Conservation (phyloP, 2,329 filamentous ascomycete species). For the Cytospora schulzeri region DNA sequence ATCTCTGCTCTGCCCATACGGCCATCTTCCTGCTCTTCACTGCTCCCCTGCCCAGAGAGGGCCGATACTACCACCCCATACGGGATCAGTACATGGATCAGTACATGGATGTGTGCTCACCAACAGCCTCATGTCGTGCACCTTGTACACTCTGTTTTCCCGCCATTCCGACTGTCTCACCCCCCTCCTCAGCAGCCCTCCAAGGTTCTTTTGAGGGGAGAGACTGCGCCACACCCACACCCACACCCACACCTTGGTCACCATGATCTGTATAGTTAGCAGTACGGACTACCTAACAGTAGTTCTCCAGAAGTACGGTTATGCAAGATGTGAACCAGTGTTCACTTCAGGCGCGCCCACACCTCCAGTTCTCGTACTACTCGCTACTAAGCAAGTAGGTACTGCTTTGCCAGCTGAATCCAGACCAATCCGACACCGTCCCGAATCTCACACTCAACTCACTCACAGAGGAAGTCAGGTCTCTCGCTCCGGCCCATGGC, state of each 20-base stretch:
- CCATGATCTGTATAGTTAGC: not conserved
- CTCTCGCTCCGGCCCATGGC: conserved; percentile 2
- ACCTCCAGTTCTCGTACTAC: not conserved
- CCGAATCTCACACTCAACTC: conserved; percentile 18
- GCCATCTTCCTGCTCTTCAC: not conserved
- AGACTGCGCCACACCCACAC: not conserved
- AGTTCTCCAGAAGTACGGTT: too few species aligned
- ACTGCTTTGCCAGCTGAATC: conserved; percentile 5
- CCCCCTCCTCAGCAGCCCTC: not conserved
- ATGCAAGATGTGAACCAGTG: conserved; percentile 6
- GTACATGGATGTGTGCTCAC: not conserved
- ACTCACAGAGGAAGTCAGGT: not conserved
- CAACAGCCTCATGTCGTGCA: not conserved
- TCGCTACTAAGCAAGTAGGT: too few species aligned
- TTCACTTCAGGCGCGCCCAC: not conserved
- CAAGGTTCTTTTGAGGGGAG: not conserved
- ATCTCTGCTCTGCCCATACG: not conserved
- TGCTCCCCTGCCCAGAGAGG: not conserved
- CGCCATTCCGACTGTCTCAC: conserved; percentile 2
- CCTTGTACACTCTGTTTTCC: not conserved
- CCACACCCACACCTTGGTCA: conserved; percentile 10
- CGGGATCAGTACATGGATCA: too few species aligned
- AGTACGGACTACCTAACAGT: too few species aligned
- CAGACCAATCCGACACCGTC: conserved; percentile 10
- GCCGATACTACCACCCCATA: not conserved